Evolutionary conservation across 2,329 filamentous ascomycete genomes (phyloP), one percentile per base, ranked within the genome.

Genomic region (Trichoderma koningiopsis): DNA sequence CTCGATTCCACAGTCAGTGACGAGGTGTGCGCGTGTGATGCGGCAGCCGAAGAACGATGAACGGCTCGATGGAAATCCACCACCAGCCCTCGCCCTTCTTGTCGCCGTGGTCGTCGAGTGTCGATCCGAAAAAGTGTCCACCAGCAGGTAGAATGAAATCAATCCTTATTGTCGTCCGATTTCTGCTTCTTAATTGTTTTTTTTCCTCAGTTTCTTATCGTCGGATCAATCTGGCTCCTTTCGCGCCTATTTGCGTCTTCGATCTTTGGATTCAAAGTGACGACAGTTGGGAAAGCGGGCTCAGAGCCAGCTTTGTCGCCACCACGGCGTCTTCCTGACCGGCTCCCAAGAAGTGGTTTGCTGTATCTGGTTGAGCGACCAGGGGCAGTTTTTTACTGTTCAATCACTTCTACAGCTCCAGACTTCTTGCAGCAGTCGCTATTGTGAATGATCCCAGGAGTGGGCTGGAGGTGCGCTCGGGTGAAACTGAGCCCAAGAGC

Each of bases 61-160:
- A 13, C n/a, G 19, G 35, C 52, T 29, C n/a, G 22, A 16, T 27
- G 22, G 5, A 31, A 56, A 33, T 3, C 33, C 27, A 33, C 29
- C 40, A 29, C 11, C 35, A 33, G 40, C 8, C 37, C 27, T 24
- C 4, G 7, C 19, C 35, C 13, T 55, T 43, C n/a, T 49, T 24
- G n/a, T 27, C 27, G 47, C 8, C 29, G 43, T 37, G 6, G 22
- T 13, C 24, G 11, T 47, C 49, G n/a, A 40, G 43, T 16, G 63
- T 55, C 55, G n/a, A 43, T 43, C 40, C 19, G 63, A 66, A 58
- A 49, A 49, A 22, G 63, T 58, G 7, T 59, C 49, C 63, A 67
- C 53, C 40, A 52, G 31, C 55, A 3, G 53, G n/a, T 52, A 0
- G n/a, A 33, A 35, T 8, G 19, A 27, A 3, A 13, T 14, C 5